Base-by-base conservation (phyloP, 805 yeast species). In the Hanseniaspora osmophila region DNA sequence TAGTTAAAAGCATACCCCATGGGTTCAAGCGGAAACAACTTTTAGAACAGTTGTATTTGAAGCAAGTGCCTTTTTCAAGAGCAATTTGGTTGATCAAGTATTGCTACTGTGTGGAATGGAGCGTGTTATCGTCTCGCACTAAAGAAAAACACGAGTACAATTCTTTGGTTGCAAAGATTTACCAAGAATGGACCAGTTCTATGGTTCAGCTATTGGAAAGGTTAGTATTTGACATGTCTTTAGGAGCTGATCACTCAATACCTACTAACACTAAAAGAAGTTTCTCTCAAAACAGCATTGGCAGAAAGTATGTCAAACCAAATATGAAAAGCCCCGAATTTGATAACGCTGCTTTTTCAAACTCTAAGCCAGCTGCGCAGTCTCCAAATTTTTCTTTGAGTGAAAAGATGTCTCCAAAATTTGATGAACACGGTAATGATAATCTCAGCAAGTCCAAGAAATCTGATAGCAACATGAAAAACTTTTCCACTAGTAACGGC, bases 31-130 rank as follows among this genome's bases (percentile, higher is more conserved):
- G 84, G 57, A 75, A 77, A 51, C 70, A 73, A 1, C 66, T 90
- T 16, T 58, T 90, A 3, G 96, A 87, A 50, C 84, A 80, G 49
- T 73, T 94, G 51, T 72, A 81, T 48, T 55, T 65, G 19, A 78
- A 80, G 55, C 64, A 66, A 32, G 78, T 90, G 0, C 96, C 97
- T 0, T 65, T 82, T 1, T 58, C 73, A n/a, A 67, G 96, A 48
- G 95, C 96, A 0, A 61, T 90, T 2, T 90, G 98, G 98, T 73
- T 92, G 48, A 82, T 90, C 3, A 77, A 84, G 51, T 85, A 96
- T 60, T 85, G 88, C 2, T 78, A 88, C 19, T 78, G 84, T 11
- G 83, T 87, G 50, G 95, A 86, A 65, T 52, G 65, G 59, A 56
- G 59, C 39, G 43, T 51, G 2, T 43, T 56, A 33, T 35, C 15